These are phyloP conservation scores for Artemisia annua DNA, from an alignment of 129 eudicot species.

Conservation along the genomic window DNA sequence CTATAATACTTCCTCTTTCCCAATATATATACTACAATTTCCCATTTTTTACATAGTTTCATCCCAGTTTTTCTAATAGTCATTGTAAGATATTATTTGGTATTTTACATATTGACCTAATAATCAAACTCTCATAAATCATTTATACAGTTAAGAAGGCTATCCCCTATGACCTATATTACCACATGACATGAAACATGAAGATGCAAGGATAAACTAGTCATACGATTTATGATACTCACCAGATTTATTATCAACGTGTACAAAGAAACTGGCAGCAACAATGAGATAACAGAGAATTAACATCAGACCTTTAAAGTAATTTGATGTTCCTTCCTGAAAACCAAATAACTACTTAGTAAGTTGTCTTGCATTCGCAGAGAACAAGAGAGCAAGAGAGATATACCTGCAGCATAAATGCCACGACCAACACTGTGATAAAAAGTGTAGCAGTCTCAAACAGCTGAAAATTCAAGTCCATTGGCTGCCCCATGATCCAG, in stretches of 20 bases:
- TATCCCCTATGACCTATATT: background rate
- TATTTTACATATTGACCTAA: too few species aligned
- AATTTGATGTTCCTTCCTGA: conserved; percentile 96
- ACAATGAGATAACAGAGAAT: conserved; percentile 87
- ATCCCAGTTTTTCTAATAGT: too few species aligned
- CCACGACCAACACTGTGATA: conserved; percentile 86
- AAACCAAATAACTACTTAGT: background rate
- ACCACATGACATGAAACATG: too few species aligned
- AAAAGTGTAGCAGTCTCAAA: conserved; percentile 95
- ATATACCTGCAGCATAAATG: conserved; percentile 93
- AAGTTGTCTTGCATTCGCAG: background rate
- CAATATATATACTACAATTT: too few species aligned
- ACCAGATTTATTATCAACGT: conserved; percentile 69
- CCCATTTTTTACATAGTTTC: too few species aligned
- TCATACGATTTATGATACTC: conserved; percentile 29
- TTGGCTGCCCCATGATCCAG: conserved; percentile 86
- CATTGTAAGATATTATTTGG: too few species aligned
- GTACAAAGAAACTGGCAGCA: conserved; percentile 97
- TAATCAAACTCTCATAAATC: too few species aligned
- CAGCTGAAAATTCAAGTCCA: conserved; percentile 94
- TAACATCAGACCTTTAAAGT: conserved; percentile 94
- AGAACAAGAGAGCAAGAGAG: conserved; percentile 15
- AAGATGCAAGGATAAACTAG: background rate
- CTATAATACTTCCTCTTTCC: too few species aligned
- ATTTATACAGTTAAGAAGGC: too few species aligned